Evolutionary conservation across 2,329 filamentous ascomycete genomes (phyloP).

Genomic region (Aspergillus amoenus): DNA sequence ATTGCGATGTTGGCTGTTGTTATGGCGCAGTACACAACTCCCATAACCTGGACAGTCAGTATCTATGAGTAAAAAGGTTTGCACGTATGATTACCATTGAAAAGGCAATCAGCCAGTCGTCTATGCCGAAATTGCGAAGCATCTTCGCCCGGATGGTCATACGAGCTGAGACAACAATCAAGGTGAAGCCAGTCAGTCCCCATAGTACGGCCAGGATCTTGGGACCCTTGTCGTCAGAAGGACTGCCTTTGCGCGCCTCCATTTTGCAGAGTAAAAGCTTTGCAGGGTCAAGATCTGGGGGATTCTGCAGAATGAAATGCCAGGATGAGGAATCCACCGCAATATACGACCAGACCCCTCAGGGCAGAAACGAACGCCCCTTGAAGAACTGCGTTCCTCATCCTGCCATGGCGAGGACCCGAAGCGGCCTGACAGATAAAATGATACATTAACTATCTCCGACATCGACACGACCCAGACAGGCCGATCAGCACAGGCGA

Average conservation of each 20-base stretch:
- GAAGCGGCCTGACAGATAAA: background rate
- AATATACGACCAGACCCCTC: background rate
- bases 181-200: slow-evolving; percentile 30
- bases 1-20: slow-evolving; percentile 34
- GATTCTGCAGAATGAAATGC: too few relatives aligned
- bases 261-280: background rate
- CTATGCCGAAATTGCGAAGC: slow-evolving; percentile 33
- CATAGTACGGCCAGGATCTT: slow-evolving; percentile 33
- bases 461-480: background rate
- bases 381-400: background rate
- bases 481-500: background rate
- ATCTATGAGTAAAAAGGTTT: too few relatives aligned
- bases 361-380: background rate
- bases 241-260: slow-evolving; percentile 5
- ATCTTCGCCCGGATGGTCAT: slow-evolving; percentile 34
- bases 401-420: too few relatives aligned
- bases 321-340: background rate
- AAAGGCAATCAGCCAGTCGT: slow-evolving; percentile 39
- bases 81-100: slow-evolving; percentile 27
- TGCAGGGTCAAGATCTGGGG: background rate
- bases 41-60: slow-evolving; percentile 11
- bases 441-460: background rate
- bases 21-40: slow-evolving; percentile 21
- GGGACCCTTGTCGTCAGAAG: slow-evolving; percentile 35
- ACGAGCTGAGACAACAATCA: slow-evolving; percentile 32